phyloP scores from a whole-genome alignment of 2,329 filamentous ascomycete species.

The Exophiala sideris region DNA sequence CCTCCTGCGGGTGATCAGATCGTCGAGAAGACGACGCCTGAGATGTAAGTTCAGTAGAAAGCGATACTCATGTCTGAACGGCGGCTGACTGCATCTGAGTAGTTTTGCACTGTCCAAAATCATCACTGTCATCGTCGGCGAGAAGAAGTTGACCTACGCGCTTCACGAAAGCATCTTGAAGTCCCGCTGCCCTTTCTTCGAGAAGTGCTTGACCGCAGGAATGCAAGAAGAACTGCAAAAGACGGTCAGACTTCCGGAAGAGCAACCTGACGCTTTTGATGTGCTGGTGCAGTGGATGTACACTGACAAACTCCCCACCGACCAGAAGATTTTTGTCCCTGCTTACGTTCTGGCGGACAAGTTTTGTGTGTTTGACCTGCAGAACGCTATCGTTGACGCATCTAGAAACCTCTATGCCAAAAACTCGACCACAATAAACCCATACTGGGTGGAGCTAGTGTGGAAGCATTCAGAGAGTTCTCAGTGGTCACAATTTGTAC shows the following conservation, averaged over 20 bases:
- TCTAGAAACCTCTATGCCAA: neutral
- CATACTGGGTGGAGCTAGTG: neutral
- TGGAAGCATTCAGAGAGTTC: neutral
- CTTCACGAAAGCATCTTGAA: slow-evolving; percentile 11
- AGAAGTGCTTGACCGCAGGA: slow-evolving; percentile 7
- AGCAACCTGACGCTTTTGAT: slow-evolving; percentile 7
- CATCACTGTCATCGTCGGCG: slow-evolving; percentile 13
- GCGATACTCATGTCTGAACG: too few species aligned
- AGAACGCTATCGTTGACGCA: slow-evolving; percentile 7
- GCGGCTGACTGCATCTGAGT: too few species aligned
- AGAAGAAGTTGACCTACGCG: slow-evolving; percentile 2
- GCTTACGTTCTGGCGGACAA: slow-evolving; percentile 11
- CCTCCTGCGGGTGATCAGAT: too few species aligned
- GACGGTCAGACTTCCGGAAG: slow-evolving; percentile 9
- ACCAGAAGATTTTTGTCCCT: too few species aligned
- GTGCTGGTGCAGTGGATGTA: slow-evolving; percentile 16
- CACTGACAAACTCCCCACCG: too few species aligned
- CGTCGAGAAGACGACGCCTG: too few species aligned
- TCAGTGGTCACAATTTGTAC: neutral
- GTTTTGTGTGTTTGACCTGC: slow-evolving; percentile 6
- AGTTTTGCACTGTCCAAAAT: slow-evolving; percentile 7
- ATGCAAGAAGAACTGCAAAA: slow-evolving; percentile 10
- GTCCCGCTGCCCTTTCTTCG: slow-evolving; percentile 10
- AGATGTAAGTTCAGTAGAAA: too few species aligned
- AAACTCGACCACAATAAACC: neutral